Evolutionary conservation across 192 early-diverging fungal species (phyloP), one percentile per base, ranked within the genome.

Genomic region (Geranomyces michiganensis): DNA sequence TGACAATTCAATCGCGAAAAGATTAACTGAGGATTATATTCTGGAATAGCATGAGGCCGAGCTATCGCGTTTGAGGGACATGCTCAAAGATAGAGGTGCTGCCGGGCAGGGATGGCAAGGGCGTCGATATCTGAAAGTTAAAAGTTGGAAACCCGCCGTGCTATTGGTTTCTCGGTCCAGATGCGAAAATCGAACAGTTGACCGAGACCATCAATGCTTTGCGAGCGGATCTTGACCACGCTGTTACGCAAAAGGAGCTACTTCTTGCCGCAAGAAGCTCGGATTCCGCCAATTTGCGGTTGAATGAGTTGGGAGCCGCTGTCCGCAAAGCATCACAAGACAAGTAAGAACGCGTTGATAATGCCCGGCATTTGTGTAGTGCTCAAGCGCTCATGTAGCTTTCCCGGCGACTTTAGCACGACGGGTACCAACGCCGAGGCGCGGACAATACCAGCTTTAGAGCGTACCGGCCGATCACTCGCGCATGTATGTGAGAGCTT

Each of bases 221-320:
- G 33, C 21, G 67, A 32, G 14, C 67, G 21, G 32, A 44, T 12
- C 58, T 56, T 19, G 72, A 73, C 36, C 19, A 48, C 17, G 72
- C 65, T 1, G 51, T 73, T 21, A 73, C 72, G 17, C 64, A 73
- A 60, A 65, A 46, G n/a, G 62, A 73, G 56, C 72, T 73, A 26
- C 24, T 67, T 0, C 29, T 73, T 14, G 72, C 72, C 14, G 53
- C 48, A 31, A 26, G 56, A 47, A 45, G 49, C 14, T 65, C 72
- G 19, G 24, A 64, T 26, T 48, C 15, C 27, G 72, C 64, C 17
- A 67, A 19, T 14, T 30, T 17, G 17, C 24, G 36, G 33, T 55
- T 67, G 26, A 62, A 56, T 24, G 65, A 56, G 36, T 56, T 67
- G 12, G 55, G 55, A 0, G 62, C 49, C 8, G 56, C 49, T 30